Evolutionary conservation across 2,329 filamentous ascomycete species (phyloP), one percentile per base, ranked within the genome.

Genomic region (Epichloe coenophiala): DNA sequence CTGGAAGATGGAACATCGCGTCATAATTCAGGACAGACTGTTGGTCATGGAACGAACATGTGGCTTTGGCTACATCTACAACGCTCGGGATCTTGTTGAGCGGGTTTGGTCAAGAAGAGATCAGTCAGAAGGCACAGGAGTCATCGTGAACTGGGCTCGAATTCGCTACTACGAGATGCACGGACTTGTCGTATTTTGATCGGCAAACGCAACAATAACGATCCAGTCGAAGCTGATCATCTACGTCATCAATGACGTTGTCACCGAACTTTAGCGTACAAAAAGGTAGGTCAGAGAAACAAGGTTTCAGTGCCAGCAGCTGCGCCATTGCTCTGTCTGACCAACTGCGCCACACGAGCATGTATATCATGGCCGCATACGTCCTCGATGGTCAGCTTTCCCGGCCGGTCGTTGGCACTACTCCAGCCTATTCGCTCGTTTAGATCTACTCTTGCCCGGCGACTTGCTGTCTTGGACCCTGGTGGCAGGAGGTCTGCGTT

Each of bases 351-450:
- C 21, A 61, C 49, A 19, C 60, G 59, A 15, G 53, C 52, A 49
- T 61, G 57, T 58, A 61, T 56, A 46, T 69, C 71, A 64, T 70
- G 77, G 63, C 66, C 68, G 54, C 82, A 82, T 70, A 82, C 81
- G 59, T 83, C 78, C 53, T 81, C 76, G 49, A 83, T 81, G 0
- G 78, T 83, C 51, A 82, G 59, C 59, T 79, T 80, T 3, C 73
- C 69, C 42, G 68, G 71, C 55, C 77, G 71, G 48, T 80, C 73
- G 45, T 73, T 69, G 55, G 48, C 52, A n/a, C 51, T 58, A 42
- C 55, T 57, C 52, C 53, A 57, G 19, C 52, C 55, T 5, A 59
- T 59, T 7, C 57, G 51, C 36, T 60, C 76, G 46, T 73, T 74
- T 51, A 79, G 76, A 53, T 80, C 77, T 48, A 72, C 68, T n/a